A percentile compares a stretch with the other conserved stretches of the same genome.
These are phyloP conservation scores for Fusarium nodosum DNA, from an alignment of 2,329 filamentous ascomycete species.

Conservation along the genomic window DNA sequence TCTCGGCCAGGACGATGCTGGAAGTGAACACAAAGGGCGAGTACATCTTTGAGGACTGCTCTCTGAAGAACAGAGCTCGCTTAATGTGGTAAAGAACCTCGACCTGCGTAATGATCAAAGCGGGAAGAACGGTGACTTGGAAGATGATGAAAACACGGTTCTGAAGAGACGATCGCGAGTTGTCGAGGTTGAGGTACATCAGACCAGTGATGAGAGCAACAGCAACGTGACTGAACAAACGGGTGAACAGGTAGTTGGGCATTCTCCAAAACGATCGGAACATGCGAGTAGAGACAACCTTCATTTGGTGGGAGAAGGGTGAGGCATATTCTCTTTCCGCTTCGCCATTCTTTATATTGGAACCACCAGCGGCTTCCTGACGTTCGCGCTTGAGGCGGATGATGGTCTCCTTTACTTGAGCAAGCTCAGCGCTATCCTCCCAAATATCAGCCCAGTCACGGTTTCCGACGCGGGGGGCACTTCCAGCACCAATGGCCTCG, in stretches of 20 bases:
- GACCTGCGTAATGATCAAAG: conserved; percentile 85
- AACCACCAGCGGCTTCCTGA: conserved; percentile 53
- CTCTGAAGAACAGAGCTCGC: conserved; percentile 86
- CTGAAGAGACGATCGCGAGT: conserved; percentile 82
- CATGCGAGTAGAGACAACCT: conserved; percentile 78
- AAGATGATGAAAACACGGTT: conserved; percentile 92
- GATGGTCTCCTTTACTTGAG: conserved; percentile 75
- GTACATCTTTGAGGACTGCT: conserved; percentile 89
- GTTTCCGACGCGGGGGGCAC: conserved; percentile 77
- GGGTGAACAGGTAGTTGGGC: conserved; percentile 89
- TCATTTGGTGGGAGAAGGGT: conserved; percentile 82
- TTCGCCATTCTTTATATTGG: conserved; percentile 66
- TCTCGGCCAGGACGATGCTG: conserved; percentile 83
- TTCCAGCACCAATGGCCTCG: conserved; percentile 84
- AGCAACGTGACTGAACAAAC: conserved; percentile 85
- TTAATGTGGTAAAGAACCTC: conserved; percentile 84
- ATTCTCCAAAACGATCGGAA: conserved; percentile 87
- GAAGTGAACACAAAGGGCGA: conserved; percentile 81
- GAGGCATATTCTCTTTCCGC: conserved; percentile 85
- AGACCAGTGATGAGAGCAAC: conserved; percentile 85
- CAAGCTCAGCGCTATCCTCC: conserved; percentile 78
- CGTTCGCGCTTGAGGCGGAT: conserved; percentile 74
- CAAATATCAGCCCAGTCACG: conserved; percentile 86
- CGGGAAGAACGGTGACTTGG: conserved; percentile 86
- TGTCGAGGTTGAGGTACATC: conserved; percentile 81